Base-by-base conservation (phyloP, 1,284 basidiomycete species). In the Veloporphyrellus conicus region DNA sequence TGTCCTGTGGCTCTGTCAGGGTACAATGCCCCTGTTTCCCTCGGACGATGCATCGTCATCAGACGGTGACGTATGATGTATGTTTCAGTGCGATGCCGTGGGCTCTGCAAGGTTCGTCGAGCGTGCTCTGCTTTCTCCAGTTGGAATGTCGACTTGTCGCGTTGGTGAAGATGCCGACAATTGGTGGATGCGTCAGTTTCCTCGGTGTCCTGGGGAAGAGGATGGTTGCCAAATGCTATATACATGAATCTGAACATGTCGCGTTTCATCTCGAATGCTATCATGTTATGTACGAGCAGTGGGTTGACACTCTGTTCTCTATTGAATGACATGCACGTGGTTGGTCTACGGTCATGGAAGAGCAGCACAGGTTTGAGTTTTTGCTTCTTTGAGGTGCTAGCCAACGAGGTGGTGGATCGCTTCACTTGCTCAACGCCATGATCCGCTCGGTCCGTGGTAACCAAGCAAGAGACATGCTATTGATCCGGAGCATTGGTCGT, bases 401-500 rank as follows among this genome's bases (percentile, higher is more conserved):
- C n/a, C 32, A 33, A 7, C 4, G 31, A 32, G 31, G 31, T n/a
- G n/a, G n/a, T n/a, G n/a, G n/a, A 32, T 32, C 31, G 11, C 15
- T 11, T 33, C 32, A 33, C 15, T 33, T 16, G n/a, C 25, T 43
- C 16, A 48, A 54, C 1, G 34, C 43, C 32, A 20, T 54, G 54
- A 56, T 56, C 54, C 52, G 54, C 53, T 20, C 29, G 28, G 3
- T 41, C 20, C 28, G 2, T 23, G 11, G 45, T 44, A 25, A 41
- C 28, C 20, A 33, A 28, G 32, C 16, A 37, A 42, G 19, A 32
- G 18, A 37, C 33, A 14, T 41, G 10, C 6, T 28, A 50, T 20
- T n/a, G 31, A 28, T 34, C 49, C 42, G 43, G 8, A n/a, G 23
- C 14, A 38, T 25, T 25, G 23, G 22, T 36, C 8, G 32, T 16